These are phyloP conservation scores for Extremus antarcticus DNA, from an alignment of 495 filamentous ascomycete genomes.

Conservation along the genomic window DNA sequence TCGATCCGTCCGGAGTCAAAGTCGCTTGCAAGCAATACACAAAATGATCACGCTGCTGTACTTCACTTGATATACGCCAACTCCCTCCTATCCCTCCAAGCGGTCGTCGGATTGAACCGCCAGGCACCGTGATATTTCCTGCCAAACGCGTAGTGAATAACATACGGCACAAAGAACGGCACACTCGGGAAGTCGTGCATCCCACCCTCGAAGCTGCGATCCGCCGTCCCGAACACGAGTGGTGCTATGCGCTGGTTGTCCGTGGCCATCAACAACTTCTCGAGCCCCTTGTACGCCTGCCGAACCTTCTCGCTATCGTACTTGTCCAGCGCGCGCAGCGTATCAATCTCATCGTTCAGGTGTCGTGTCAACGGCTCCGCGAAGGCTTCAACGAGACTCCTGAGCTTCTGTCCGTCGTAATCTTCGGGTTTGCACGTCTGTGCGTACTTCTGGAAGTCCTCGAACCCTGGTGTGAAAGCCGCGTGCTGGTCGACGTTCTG, in stretches of 20 bases:
- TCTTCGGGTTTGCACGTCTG: slow-evolving; percentile 24
- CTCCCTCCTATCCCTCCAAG: slow-evolving; percentile 20
- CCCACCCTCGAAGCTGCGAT: slow-evolving; percentile 26
- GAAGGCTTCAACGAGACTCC: slow-evolving; percentile 36
- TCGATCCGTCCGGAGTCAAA: too few relatives aligned
- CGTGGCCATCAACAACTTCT: slow-evolving; percentile 19
- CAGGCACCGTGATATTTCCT: slow-evolving; percentile 25
- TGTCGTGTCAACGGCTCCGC: slow-evolving; percentile 29
- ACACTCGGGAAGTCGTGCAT: slow-evolving; percentile 25
- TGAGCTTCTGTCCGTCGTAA: slow-evolving; percentile 29
- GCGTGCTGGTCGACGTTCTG: slow-evolving; percentile 38
- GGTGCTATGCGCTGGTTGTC: slow-evolving; percentile 23
- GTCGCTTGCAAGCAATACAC: too few relatives aligned
- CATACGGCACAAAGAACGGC: slow-evolving; percentile 26
- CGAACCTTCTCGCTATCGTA: slow-evolving; percentile 23
- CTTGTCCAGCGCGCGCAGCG: slow-evolving; percentile 20
- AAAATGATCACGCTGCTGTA: not conserved
- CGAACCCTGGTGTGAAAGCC: slow-evolving; percentile 33
- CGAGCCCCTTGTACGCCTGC: slow-evolving; percentile 18
- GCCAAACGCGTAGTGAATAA: slow-evolving; percentile 24
- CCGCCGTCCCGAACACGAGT: slow-evolving; percentile 26
- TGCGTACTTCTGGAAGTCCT: slow-evolving; percentile 29
- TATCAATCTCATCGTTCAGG: slow-evolving; percentile 41
- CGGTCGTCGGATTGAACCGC: slow-evolving; percentile 25
- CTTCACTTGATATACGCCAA: not conserved